These are phyloP conservation scores for Trametes cingulata DNA, from an alignment of 768 basidiomycete species.

Conservation along the genomic window DNA sequence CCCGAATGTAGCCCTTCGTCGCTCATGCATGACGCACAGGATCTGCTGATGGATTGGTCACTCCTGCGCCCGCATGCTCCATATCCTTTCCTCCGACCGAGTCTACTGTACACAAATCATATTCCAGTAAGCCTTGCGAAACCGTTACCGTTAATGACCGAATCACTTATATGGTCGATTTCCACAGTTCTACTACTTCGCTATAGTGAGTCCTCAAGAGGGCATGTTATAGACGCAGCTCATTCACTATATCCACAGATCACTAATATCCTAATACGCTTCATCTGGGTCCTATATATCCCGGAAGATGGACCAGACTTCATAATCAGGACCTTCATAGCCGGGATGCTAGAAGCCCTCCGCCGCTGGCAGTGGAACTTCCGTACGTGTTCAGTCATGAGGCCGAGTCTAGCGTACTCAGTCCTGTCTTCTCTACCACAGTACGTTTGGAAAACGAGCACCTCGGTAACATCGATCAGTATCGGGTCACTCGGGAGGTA, in stretches of 20 bases:
- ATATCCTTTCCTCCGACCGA: slow-evolving; percentile 67
- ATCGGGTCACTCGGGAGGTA: slow-evolving; percentile 83
- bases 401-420: neutral
- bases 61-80: slow-evolving; percentile 58
- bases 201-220: slow-evolving; percentile 52
- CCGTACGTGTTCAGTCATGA: slow-evolving; percentile 48
- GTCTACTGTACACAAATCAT: slow-evolving; percentile 70
- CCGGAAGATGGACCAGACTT: slow-evolving; percentile 49
- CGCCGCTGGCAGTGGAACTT: slow-evolving; percentile 92
- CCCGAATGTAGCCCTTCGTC: too few species aligned
- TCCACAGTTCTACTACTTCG: slow-evolving; percentile 73
- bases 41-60: slow-evolving; percentile 92
- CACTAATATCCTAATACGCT: slow-evolving; percentile 73
- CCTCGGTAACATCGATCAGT: slow-evolving; percentile 90
- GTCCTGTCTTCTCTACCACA: slow-evolving; percentile 30
- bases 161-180: neutral
- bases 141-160: neutral
- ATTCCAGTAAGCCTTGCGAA: slow-evolving; percentile 45
- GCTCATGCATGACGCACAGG: slow-evolving; percentile 44
- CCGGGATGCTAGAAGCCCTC: slow-evolving; percentile 71
- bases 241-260: slow-evolving; percentile 42
- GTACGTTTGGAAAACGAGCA: slow-evolving; percentile 91
- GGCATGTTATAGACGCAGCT: neutral
- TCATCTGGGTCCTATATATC: slow-evolving; percentile 81
- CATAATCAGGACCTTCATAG: slow-evolving; percentile 64